Percentiles rank a stretch among this genome's conserved stretches.
Evolutionary conservation across 78 protist species (phyloP).

Genomic region (Dictyostelium intermedium): DNA sequence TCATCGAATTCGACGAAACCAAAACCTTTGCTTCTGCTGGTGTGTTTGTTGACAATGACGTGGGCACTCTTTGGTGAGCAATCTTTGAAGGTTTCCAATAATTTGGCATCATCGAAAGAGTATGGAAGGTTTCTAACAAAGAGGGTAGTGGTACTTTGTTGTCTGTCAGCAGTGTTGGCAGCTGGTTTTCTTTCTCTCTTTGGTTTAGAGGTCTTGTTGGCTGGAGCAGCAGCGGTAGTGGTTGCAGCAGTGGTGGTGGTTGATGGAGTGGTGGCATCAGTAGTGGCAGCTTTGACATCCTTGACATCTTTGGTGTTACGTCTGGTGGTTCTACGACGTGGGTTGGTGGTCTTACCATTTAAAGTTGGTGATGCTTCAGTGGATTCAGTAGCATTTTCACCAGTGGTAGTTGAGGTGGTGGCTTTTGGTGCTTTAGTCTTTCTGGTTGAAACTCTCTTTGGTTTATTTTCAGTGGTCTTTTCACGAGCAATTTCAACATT

Average conservation of each 20-base stretch:
- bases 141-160: conserved; percentile 69
- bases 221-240: conserved; percentile 22
- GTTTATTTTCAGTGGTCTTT: neutral
- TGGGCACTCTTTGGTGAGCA: conserved; percentile 80
- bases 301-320: neutral
- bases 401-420: neutral
- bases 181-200: conserved; percentile 17
- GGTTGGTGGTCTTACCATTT: neutral
- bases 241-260: neutral
- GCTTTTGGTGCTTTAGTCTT: neutral
- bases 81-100: conserved; percentile 72
- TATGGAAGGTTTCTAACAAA: conserved; percentile 84
- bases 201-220: conserved; percentile 15
- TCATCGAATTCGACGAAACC: conserved; percentile 85
- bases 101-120: conserved; percentile 44
- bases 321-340: neutral
- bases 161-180: conserved; percentile 38
- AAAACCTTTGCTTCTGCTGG: conserved; percentile 76
- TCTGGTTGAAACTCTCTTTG: neutral
- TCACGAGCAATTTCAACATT: conserved; percentile 81
- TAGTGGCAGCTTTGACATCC: neutral
- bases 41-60: conserved; percentile 53
- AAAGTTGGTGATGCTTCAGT: neutral
- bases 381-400: neutral
- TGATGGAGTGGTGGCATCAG: neutral